These are phyloP conservation scores for Phytophthora pluvialis DNA, from an alignment of 352 stramenopile species.

Conservation along the genomic window DNA sequence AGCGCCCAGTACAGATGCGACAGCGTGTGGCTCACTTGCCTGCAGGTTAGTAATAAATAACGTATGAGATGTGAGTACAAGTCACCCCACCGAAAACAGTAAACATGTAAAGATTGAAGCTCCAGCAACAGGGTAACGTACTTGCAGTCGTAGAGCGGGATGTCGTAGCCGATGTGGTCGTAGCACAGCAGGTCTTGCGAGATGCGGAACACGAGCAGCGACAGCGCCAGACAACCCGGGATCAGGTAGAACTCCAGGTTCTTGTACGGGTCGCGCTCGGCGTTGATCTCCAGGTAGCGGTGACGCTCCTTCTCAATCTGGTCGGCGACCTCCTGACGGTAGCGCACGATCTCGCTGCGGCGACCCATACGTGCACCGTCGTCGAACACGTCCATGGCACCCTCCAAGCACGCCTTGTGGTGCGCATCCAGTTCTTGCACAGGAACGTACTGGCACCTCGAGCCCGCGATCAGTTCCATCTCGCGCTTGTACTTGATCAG, in stretches of 20 bases:
- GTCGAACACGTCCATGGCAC: conserved; percentile 92
- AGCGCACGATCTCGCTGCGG: conserved; percentile 90
- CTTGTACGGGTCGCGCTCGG: conserved; percentile 95
- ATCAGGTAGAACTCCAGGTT: conserved; percentile 95
- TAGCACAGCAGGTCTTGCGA: conserved; percentile 86
- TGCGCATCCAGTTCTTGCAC: conserved; percentile 91
- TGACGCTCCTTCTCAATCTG: conserved; percentile 92
- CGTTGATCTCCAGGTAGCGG: conserved; percentile 95
- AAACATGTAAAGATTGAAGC: neutral
- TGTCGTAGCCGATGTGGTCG: conserved; percentile 84
- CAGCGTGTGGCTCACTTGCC: conserved; percentile 85
- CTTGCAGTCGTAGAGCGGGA: conserved; percentile 92
- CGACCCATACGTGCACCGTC: conserved; percentile 96
- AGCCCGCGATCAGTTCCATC: conserved; percentile 93
- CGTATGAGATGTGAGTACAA: conserved; percentile 11
- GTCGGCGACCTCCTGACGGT: conserved; percentile 79
- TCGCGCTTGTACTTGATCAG: conserved; percentile 92
- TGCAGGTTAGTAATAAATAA: conserved; percentile 34
- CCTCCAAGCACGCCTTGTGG: conserved; percentile 84
- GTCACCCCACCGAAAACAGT: conserved; percentile 6
- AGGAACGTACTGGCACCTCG: conserved; percentile 89
- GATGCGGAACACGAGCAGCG: conserved; percentile 91
- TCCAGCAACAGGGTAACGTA: conserved; percentile 49
- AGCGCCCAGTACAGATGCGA: conserved; percentile 89
- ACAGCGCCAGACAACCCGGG: conserved; percentile 88